These are phyloP conservation scores for Trametes maxima DNA, from an alignment of 768 basidiomycete species.

Conservation along the genomic window DNA sequence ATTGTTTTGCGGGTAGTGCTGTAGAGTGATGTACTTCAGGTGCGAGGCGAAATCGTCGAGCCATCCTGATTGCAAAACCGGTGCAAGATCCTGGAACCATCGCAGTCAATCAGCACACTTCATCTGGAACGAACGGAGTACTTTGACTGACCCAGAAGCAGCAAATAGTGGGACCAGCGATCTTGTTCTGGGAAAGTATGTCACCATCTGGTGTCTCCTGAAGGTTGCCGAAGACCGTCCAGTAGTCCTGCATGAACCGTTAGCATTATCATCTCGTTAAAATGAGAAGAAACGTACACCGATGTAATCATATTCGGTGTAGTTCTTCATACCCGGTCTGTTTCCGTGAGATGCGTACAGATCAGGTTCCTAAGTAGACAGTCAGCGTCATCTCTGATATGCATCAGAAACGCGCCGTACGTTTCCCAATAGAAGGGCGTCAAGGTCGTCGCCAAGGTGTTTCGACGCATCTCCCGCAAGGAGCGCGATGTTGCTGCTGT, in stretches of 20 bases:
- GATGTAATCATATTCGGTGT: constrained; percentile 49
- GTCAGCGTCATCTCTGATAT: neutral
- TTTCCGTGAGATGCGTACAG: constrained; percentile 49
- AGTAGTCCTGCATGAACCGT: constrained; percentile 42
- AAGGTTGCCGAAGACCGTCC: constrained; percentile 39
- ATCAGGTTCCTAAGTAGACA: constrained; percentile 53
- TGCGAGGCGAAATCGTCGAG: constrained; percentile 39
- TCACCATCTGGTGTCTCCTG: constrained; percentile 42
- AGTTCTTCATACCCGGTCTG: constrained; percentile 47
- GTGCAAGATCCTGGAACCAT: constrained; percentile 42
- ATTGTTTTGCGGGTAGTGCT: constrained; percentile 57
- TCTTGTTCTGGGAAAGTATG: constrained; percentile 39
- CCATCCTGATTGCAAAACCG: constrained; percentile 46
- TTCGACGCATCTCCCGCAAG: constrained; percentile 40
- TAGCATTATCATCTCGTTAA: neutral
- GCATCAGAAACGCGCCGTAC: constrained; percentile 31
- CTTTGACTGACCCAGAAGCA: constrained; percentile 49
- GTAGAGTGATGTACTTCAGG: constrained; percentile 53
- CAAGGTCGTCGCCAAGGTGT: constrained; percentile 42
- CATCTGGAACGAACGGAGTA: neutral
- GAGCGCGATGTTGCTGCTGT: constrained; percentile 37
- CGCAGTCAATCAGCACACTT: neutral
- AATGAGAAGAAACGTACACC: constrained; percentile 33
- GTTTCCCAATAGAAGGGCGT: constrained; percentile 53
- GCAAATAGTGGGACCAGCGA: constrained; percentile 54